Percentiles rank a stretch among this genome's conserved stretches.
phyloP scores from a whole-genome alignment of 2,329 filamentous ascomycete genomes.

The Alternaria postmessia region DNA sequence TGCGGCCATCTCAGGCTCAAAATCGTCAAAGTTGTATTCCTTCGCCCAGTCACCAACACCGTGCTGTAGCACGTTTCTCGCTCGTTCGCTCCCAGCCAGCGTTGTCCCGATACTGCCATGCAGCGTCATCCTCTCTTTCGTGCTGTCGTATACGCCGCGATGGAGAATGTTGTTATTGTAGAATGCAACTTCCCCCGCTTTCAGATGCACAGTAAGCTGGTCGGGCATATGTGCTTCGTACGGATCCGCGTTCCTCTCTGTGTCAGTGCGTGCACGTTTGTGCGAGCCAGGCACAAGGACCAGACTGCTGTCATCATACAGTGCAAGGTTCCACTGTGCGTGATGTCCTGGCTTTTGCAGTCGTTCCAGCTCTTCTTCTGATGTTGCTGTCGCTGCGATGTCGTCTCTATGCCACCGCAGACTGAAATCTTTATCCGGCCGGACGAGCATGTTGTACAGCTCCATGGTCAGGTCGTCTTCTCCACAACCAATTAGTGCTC shows the following conservation, averaged over 20 bases:
- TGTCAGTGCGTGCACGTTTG: conserved; percentile 71
- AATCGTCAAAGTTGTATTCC: conserved; percentile 65
- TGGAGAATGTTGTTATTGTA: conserved; percentile 92
- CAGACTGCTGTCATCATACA: conserved; percentile 75
- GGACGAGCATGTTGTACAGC: conserved; percentile 83
- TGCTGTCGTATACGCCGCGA: conserved; percentile 69
- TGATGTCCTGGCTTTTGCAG: conserved; percentile 71
- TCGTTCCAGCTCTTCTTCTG: conserved; percentile 71
- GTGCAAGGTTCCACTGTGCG: conserved; percentile 86
- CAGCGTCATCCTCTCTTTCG: conserved; percentile 71
- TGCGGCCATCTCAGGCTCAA: conserved; percentile 66
- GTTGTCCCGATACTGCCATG: conserved; percentile 75
- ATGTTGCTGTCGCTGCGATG: conserved; percentile 69
- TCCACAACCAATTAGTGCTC: conserved; percentile 65
- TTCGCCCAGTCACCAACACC: conserved; percentile 73
- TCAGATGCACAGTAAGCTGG: conserved; percentile 71
- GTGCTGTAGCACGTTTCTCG: conserved; percentile 78
- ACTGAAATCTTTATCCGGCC: conserved; percentile 74
- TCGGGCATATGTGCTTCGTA: conserved; percentile 68
- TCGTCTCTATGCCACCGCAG: conserved; percentile 89
- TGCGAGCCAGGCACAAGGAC: conserved; percentile 83
- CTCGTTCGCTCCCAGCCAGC: conserved; percentile 63
- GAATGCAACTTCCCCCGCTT: conserved; percentile 81
- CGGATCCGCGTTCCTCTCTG: conserved; percentile 72
- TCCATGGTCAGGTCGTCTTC: conserved; percentile 78